A percentile compares a stretch with the other conserved stretches of the same genome.
Conservation (phyloP, 257 asterid species). For the Nicotiana benthamiana region DNA sequence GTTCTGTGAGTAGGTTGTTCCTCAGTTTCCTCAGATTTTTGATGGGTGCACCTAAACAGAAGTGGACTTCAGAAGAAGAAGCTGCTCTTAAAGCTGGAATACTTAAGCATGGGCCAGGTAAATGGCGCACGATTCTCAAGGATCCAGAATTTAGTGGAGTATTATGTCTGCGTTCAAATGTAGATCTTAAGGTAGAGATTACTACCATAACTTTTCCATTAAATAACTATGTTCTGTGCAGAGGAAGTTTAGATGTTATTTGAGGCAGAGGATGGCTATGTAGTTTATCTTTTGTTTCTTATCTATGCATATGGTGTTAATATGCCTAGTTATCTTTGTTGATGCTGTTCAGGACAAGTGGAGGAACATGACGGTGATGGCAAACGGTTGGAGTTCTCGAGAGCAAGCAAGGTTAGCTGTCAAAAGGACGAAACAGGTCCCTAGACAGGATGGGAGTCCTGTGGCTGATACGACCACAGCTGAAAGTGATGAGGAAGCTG, state of each 20-base stretch:
- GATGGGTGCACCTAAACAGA: constrained; percentile 99
- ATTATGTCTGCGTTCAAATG: constrained; percentile 73
- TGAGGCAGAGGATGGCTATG: not conserved
- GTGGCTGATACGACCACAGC: constrained; percentile 27
- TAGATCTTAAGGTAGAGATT: constrained; percentile 79
- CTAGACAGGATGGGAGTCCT: constrained; percentile 60
- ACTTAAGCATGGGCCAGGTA: constrained; percentile 90
- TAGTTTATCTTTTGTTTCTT: not conserved
- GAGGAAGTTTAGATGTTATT: not conserved
- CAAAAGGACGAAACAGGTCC: constrained; percentile 50
- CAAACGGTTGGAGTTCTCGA: constrained; percentile 87
- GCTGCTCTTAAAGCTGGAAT: constrained; percentile 98
- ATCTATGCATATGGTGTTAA: not conserved
- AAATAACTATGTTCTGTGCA: not conserved
- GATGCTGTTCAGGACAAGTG: constrained; percentile 71
- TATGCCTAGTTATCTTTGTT: constrained; percentile 12
- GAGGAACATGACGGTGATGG: constrained; percentile 99
- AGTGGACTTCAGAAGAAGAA: constrained; percentile 98
- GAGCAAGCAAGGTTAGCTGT: constrained; percentile 73
- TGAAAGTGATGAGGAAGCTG: constrained; percentile 69
- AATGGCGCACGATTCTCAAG: constrained; percentile 94
- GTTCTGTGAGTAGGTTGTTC: constrained; percentile 1
- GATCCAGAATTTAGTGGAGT: constrained; percentile 87
- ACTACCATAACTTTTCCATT: not conserved
- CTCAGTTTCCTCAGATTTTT: not conserved